These are phyloP conservation scores for Sarcodon sp. DNA, from an alignment of 768 basidiomycete species.

Conservation along the genomic window DNA sequence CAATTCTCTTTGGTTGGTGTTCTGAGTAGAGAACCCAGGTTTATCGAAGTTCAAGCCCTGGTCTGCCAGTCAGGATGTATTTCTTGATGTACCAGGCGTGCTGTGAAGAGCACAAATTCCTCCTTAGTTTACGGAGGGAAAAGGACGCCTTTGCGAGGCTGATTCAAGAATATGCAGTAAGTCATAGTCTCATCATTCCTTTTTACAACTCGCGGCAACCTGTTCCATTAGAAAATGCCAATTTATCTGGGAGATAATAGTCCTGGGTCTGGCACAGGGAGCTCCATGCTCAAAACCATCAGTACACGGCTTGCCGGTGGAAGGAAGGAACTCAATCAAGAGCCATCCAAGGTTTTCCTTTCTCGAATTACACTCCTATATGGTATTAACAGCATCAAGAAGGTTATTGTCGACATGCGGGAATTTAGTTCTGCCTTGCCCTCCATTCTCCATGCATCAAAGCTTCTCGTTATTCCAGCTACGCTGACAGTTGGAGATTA, in stretches of 20 bases:
- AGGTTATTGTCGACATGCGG: slow-evolving; percentile 96
- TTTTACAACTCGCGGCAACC: background rate
- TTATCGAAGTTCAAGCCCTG: slow-evolving; percentile 76
- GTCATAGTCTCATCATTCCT: slow-evolving; percentile 15
- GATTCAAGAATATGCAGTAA: slow-evolving; percentile 83
- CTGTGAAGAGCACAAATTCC: slow-evolving; percentile 92
- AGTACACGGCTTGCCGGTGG: slow-evolving; percentile 84
- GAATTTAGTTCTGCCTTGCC: slow-evolving; percentile 93
- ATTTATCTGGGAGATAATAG: slow-evolving; percentile 67
- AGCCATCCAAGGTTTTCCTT: slow-evolving; percentile 45
- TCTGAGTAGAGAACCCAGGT: slow-evolving; percentile 33
- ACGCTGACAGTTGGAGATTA: slow-evolving; percentile 96
- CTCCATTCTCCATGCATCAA: slow-evolving; percentile 75
- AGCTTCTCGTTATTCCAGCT: slow-evolving; percentile 72
- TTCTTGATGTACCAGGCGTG: slow-evolving; percentile 93
- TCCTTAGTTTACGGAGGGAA: slow-evolving; percentile 79
- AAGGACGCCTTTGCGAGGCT: slow-evolving; percentile 89
- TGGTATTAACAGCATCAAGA: background rate
- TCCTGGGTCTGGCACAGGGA: slow-evolving; percentile 25
- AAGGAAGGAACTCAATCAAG: slow-evolving; percentile 46
- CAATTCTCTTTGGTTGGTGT: background rate
- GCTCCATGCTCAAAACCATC: slow-evolving; percentile 67
- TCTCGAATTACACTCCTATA: background rate
- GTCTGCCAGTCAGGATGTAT: slow-evolving; percentile 78
- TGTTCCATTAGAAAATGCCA: slow-evolving; percentile 61